Conservation (phyloP, 331 rosid genomes). For the Quercus lobata region DNA sequence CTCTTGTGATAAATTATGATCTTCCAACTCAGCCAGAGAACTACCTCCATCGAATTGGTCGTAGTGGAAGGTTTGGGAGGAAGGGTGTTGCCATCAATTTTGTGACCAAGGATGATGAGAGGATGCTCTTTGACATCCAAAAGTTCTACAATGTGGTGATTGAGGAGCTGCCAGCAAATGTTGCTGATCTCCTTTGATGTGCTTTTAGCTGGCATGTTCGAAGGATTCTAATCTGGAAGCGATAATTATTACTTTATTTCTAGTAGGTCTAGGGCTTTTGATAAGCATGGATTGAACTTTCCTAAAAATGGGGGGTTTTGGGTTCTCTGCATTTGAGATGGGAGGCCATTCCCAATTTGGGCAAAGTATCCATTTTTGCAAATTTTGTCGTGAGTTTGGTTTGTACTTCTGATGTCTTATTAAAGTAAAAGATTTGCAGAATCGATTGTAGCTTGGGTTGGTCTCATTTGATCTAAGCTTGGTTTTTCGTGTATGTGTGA, state of each 20-base stretch:
- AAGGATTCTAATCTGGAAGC: conserved; percentile 24
- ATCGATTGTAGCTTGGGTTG: conserved; percentile 23
- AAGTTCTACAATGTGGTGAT: conserved; percentile 60
- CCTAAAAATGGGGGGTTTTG: conserved; percentile 13
- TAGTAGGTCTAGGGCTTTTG: conserved; percentile 30
- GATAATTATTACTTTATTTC: conserved; percentile 10
- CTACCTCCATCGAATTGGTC: conserved; percentile 71
- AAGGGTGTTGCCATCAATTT: conserved; percentile 75
- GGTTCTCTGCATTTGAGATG: conserved; percentile 18
- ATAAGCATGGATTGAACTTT: conserved; percentile 13
- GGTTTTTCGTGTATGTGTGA: conserved; percentile 12
- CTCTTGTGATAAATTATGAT: conserved; percentile 64
- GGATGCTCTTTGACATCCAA: conserved; percentile 64
- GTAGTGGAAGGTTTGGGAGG: conserved; percentile 70
- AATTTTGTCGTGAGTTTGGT: conserved; percentile 32
- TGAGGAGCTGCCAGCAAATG: conserved; percentile 72
- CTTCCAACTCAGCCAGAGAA: conserved; percentile 76
- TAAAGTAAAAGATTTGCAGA: conserved; percentile 7
- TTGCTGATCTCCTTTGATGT: conserved; percentile 66
- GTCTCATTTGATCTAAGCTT: conserved; percentile 1
- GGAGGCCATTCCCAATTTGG: conserved; percentile 27
- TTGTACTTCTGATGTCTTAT: conserved; percentile 17
- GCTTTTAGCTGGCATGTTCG: conserved; percentile 16
- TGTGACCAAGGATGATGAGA: conserved; percentile 53
- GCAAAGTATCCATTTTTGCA: conserved; percentile 19